Conservation (phyloP, 1,284 basidiomycete species). For the Leccinum variabile region DNA sequence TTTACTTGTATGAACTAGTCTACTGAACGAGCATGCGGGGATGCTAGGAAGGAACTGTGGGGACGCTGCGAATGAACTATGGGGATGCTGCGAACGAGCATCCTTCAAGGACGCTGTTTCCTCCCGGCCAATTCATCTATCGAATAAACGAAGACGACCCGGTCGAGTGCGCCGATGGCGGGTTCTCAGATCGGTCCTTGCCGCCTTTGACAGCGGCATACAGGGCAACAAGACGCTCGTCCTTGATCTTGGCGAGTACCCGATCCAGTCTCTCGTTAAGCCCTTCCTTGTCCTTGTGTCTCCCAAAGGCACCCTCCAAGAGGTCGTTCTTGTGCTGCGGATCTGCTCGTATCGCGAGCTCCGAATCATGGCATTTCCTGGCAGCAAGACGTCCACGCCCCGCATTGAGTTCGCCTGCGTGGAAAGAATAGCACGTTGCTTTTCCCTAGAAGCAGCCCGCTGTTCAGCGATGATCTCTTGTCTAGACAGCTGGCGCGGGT, state of each 20-base stretch:
- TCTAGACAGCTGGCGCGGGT: conserved; percentile 55
- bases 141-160: conserved; percentile 56
- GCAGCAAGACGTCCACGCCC: conserved; percentile 55
- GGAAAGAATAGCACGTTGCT: conserved; percentile 82
- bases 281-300: conserved; percentile 54
- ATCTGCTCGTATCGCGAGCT: conserved; percentile 53
- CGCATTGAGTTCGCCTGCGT: conserved; percentile 46
- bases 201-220: conserved; percentile 14
- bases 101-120: no score
- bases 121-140: conserved; percentile 39
- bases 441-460: conserved; percentile 79
- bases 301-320: conserved; percentile 62
- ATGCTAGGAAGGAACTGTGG: no score
- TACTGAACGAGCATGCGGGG: no score
- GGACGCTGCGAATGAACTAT: no score
- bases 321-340: conserved; percentile 54
- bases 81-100: no score
- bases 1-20: no score
- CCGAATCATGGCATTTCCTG: conserved; percentile 82
- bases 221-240: conserved; percentile 37
- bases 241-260: conserved; percentile 75
- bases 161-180: conserved; percentile 39
- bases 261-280: conserved; percentile 75
- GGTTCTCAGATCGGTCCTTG: conserved; percentile 20
- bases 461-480: conserved; percentile 94